Evolutionary conservation across 208 protist species (phyloP).

Genomic region (Tritrichomonas foetus): DNA sequence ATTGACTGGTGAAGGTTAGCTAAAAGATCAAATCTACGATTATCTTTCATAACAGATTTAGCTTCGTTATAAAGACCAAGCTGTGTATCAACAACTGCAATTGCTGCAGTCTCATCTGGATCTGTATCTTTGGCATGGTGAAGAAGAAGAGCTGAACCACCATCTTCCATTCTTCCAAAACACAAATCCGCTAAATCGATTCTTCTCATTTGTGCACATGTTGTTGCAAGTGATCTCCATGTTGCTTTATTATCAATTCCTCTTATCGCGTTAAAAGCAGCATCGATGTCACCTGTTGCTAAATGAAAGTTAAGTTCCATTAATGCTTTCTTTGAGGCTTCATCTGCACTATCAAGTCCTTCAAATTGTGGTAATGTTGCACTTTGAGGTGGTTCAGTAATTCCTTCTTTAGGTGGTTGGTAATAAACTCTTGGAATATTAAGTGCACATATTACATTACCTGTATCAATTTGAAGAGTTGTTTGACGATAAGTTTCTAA

Average conservation of each 20-base stretch:
- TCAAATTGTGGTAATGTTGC: not conserved
- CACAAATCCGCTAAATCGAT: not conserved
- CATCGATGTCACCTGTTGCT: not conserved
- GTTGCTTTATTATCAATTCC: slow-evolving; percentile 4
- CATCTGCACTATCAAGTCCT: slow-evolving; percentile 21
- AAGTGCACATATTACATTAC: not conserved
- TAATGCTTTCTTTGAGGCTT: not conserved
- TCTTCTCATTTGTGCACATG: not conserved
- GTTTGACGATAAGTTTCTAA: not conserved
- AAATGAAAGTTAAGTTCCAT: slow-evolving; percentile 25
- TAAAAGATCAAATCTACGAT: not conserved
- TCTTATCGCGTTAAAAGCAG: not conserved
- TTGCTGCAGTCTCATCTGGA: not conserved
- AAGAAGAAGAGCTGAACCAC: not conserved
- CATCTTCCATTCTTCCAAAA: slow-evolving; percentile 31
- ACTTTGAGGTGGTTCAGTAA: not conserved
- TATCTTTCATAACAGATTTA: not conserved
- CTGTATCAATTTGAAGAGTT: not conserved
- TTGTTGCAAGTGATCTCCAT: not conserved
- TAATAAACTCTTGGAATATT: not conserved
- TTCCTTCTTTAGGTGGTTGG: not conserved
- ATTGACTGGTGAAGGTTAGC: not conserved
- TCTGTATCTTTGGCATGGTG: not conserved
- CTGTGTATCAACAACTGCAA: not conserved
- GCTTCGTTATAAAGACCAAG: slow-evolving; percentile 26